A percentile compares a stretch with the other conserved stretches of the same genome.
Evolutionary conservation across 1,284 basidiomycete species (phyloP).

Genomic region (Microbotryum scabiosae): DNA sequence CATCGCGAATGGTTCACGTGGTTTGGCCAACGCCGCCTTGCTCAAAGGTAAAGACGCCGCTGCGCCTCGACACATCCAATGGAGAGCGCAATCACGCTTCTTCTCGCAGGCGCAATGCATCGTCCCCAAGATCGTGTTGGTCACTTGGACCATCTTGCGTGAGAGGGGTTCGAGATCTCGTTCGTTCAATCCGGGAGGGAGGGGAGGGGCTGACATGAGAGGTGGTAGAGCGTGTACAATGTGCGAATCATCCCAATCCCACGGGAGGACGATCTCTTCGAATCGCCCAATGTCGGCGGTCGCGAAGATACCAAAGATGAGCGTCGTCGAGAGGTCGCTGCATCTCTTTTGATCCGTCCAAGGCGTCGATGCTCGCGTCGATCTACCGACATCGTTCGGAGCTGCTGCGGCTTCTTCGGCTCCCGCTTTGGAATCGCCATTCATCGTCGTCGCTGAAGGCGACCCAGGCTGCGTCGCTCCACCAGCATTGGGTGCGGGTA

Average conservation of each 20-base stretch:
- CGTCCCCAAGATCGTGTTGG: slow-evolving; percentile 26
- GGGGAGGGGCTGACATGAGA: slow-evolving; percentile 5
- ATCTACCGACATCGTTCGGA: too few relatives aligned
- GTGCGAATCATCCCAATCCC: slow-evolving; percentile 95
- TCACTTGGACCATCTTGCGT: slow-evolving; percentile 16
- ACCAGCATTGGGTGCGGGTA: slow-evolving; percentile 2
- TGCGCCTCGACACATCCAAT: slow-evolving; percentile 25
- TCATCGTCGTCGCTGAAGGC: background rate
- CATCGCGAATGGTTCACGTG: slow-evolving; percentile 47
- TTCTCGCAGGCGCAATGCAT: slow-evolving; percentile 32
- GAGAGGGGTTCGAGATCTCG: slow-evolving; percentile 23
- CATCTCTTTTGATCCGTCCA: slow-evolving; percentile 9
- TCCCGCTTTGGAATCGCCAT: background rate
- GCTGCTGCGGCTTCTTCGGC: background rate
- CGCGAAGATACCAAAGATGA: slow-evolving; percentile 73
- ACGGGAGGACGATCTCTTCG: slow-evolving; percentile 83
- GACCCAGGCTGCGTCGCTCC: background rate
- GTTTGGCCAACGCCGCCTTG: background rate
- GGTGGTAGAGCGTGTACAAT: slow-evolving; percentile 68
- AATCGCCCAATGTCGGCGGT: slow-evolving; percentile 62
- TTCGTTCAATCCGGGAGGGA: slow-evolving; percentile 1
- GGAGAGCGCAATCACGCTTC: slow-evolving; percentile 32
- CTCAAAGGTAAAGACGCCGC: background rate
- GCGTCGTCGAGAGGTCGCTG: background rate
- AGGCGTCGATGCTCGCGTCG: background rate